Evolutionary conservation across 2,329 filamentous ascomycete species (phyloP).

Genomic region (Scedosporium aurantiacum): DNA sequence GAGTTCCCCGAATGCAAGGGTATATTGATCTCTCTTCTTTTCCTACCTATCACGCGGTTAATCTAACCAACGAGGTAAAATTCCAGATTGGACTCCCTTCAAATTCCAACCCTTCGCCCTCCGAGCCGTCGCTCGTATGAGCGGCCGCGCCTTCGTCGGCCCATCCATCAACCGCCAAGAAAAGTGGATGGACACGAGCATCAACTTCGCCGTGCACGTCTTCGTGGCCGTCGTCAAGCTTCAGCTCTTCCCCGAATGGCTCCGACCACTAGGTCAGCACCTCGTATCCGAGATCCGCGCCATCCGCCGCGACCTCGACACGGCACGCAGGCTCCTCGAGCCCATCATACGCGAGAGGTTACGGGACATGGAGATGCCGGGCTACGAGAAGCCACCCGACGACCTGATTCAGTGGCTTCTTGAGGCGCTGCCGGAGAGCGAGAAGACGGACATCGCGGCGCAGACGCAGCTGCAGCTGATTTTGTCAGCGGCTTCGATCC

Average conservation of each 20-base stretch:
- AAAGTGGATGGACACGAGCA: constrained; percentile 40
- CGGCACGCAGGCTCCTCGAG: constrained; percentile 29
- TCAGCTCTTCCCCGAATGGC: constrained; percentile 39
- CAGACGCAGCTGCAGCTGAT: constrained; percentile 34
- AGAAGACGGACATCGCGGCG: constrained; percentile 24
- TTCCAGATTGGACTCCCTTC: constrained; percentile 41
- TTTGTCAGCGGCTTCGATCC: constrained; percentile 31
- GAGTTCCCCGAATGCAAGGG: constrained; percentile 37
- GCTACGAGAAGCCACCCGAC: constrained; percentile 24
- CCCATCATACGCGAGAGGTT: constrained; percentile 36
- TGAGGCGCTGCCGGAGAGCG: constrained; percentile 26
- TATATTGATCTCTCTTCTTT: constrained; percentile 11
- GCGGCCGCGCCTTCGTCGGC: constrained; percentile 42
- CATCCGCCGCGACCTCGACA: constrained; percentile 30
- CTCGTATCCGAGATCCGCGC: constrained; percentile 34
- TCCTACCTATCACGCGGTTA: too few species aligned
- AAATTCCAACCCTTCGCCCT: constrained; percentile 41
- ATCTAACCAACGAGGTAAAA: neutral
- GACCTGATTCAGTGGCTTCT: constrained; percentile 35
- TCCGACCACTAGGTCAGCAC: constrained; percentile 33
- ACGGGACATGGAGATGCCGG: constrained; percentile 25
- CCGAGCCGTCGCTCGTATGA: constrained; percentile 39
- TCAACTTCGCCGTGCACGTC: constrained; percentile 38
- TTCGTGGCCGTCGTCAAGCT: constrained; percentile 38
- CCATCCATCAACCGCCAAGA: constrained; percentile 36